These are phyloP conservation scores for Scleroderma bovista DNA, from an alignment of 768 basidiomycete species.

Conservation along the genomic window DNA sequence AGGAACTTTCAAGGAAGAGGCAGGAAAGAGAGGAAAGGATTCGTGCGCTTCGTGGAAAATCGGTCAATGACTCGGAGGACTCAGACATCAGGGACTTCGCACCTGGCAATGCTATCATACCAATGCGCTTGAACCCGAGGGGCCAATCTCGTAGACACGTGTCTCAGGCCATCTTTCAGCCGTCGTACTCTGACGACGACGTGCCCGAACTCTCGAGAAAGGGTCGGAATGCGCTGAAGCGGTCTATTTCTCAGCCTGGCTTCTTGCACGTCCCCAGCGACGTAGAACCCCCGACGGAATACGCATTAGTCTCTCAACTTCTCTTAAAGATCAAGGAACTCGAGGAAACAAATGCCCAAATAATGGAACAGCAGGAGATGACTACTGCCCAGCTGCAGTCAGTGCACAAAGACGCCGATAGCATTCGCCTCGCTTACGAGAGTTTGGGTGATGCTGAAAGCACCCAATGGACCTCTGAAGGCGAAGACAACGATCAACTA, in stretches of 20 bases:
- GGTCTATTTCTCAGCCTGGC: slow-evolving; percentile 21
- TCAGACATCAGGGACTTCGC: slow-evolving; percentile 52
- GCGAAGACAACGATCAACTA: slow-evolving; percentile 31
- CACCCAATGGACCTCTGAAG: slow-evolving; percentile 36
- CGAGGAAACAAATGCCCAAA: slow-evolving; percentile 65
- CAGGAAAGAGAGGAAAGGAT: slow-evolving; percentile 47
- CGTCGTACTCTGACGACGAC: slow-evolving; percentile 6
- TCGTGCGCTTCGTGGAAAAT: slow-evolving; percentile 43
- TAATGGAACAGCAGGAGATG: slow-evolving; percentile 57
- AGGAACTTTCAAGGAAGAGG: slow-evolving; percentile 24
- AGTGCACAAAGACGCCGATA: slow-evolving; percentile 67
- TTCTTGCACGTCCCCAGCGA: slow-evolving; percentile 10
- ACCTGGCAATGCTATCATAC: slow-evolving; percentile 40
- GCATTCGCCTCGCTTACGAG: slow-evolving; percentile 66
- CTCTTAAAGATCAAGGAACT: slow-evolving; percentile 72
- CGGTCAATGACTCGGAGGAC: slow-evolving; percentile 26
- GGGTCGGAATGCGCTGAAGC: slow-evolving; percentile 15
- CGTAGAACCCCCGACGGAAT: slow-evolving; percentile 31
- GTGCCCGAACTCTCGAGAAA: slow-evolving; percentile 14
- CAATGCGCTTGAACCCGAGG: slow-evolving; percentile 12
- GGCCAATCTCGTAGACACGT: slow-evolving; percentile 22
- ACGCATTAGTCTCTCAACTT: slow-evolving; percentile 62
- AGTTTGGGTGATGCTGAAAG: slow-evolving; percentile 52
- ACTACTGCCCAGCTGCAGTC: slow-evolving; percentile 58
- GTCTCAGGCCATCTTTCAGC: slow-evolving; percentile 19